Conservation (phyloP, 1,284 basidiomycete genomes). For the Microbotryum lychnidis-dioicae region DNA sequence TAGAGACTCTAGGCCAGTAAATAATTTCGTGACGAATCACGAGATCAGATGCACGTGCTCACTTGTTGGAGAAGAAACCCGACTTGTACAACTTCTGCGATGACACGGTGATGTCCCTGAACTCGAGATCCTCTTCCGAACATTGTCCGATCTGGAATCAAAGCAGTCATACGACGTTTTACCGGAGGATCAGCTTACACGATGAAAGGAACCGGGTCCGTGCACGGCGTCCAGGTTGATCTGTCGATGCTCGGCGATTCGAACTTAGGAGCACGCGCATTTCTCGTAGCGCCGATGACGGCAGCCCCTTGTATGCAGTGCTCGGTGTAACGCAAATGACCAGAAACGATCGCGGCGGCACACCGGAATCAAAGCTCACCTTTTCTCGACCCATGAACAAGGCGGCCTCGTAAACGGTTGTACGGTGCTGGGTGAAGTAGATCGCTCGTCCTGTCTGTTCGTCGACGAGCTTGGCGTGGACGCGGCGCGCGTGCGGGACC, state of each 20-base stretch:
- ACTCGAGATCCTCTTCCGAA: not conserved
- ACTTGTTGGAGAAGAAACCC: constrained; percentile 1
- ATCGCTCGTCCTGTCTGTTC: no score
- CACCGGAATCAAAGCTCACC: not conserved
- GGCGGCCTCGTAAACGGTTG: constrained; percentile 3
- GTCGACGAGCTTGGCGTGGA: no score
- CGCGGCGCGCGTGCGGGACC: no score
- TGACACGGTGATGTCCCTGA: not conserved
- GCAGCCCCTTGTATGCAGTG: no score
- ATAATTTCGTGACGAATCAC: not conserved
- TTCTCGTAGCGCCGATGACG: no score
- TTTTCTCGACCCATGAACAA: constrained; percentile 2
- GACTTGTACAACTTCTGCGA: constrained; percentile 3
- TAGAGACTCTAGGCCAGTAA: not conserved
- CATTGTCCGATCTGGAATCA: not conserved
- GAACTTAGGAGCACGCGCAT: no score
- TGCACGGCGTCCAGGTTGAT: no score
- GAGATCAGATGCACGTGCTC: not conserved
- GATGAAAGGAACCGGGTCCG: no score
- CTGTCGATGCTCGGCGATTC: not conserved
- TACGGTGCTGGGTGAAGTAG: constrained; percentile 1
- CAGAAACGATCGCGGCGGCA: not conserved
- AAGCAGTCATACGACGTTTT: no score
- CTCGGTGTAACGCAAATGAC: no score
- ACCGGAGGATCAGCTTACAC: not conserved